These are phyloP conservation scores for Aristolochia fimbriata DNA, from an alignment of 164 flowering plant genomes.

Conservation along the genomic window DNA sequence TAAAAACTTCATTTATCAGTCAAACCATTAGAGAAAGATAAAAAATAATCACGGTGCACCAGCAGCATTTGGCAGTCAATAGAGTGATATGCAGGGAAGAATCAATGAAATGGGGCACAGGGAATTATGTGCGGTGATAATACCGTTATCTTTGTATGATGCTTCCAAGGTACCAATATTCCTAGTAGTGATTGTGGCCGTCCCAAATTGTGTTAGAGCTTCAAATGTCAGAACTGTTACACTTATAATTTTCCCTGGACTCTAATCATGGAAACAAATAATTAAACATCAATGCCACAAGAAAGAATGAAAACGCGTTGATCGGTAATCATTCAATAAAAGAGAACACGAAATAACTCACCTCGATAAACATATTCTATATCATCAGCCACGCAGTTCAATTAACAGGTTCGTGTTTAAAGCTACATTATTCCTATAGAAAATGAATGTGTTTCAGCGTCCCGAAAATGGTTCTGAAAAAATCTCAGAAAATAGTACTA, in stretches of 20 bases:
- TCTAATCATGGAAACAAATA: slow-evolving; percentile 28
- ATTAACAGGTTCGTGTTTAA: slow-evolving; percentile 70
- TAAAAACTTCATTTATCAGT: background rate
- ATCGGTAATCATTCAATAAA: background rate
- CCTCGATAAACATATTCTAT: slow-evolving; percentile 92
- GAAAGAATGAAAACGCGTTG: background rate
- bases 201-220: slow-evolving; percentile 84
- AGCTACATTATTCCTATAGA: slow-evolving; percentile 88
- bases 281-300: background rate
- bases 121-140: background rate
- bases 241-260: slow-evolving; percentile 81
- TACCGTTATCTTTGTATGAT: slow-evolving; percentile 92
- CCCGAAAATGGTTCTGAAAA: slow-evolving; percentile 33
- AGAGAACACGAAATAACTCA: slow-evolving; percentile 3
- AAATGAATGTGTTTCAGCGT: slow-evolving; percentile 82
- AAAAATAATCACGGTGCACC: too few species aligned
- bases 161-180: slow-evolving; percentile 88
- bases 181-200: slow-evolving; percentile 57
- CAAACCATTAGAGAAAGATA: background rate
- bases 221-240: slow-evolving; percentile 81
- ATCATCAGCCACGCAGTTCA: slow-evolving; percentile 87
- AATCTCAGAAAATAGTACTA: background rate
- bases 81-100: background rate
- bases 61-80: too few species aligned
- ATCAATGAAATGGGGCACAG: background rate